A percentile compares a stretch with the other conserved stretches of the same genome.
Evolutionary conservation across 768 basidiomycete species (phyloP).

Genomic region (Tricholoma matsutake): DNA sequence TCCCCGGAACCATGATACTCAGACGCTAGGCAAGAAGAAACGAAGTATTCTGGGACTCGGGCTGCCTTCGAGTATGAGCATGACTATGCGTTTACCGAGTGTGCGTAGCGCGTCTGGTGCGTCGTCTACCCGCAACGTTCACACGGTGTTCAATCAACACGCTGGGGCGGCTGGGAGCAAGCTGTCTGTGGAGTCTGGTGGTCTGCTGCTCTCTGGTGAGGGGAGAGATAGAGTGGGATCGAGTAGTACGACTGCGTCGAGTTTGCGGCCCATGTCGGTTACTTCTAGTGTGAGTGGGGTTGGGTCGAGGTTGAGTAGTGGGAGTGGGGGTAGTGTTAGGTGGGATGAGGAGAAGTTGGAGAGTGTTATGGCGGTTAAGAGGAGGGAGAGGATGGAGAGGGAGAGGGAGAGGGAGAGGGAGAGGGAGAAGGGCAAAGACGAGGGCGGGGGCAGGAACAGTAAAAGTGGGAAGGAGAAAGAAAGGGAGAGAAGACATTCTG

Average conservation of each 20-base stretch:
- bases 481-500: slow-evolving; percentile 34
- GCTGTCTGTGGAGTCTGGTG: slow-evolving; percentile 35
- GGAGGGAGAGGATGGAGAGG: slow-evolving; percentile 36
- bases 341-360: slow-evolving; percentile 50
- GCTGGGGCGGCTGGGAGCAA: slow-evolving; percentile 19
- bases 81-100: slow-evolving; percentile 39
- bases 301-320: slow-evolving; percentile 28
- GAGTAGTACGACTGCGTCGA: slow-evolving; percentile 28
- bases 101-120: slow-evolving; percentile 38
- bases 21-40: slow-evolving; percentile 54
- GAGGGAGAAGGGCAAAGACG: slow-evolving; percentile 19
- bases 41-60: slow-evolving; percentile 61
- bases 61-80: slow-evolving; percentile 48
- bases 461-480: slow-evolving; percentile 27
- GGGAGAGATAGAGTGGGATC: slow-evolving; percentile 36
- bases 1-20: slow-evolving; percentile 19
- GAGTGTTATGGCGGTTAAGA: slow-evolving; percentile 41
- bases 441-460: slow-evolving; percentile 22
- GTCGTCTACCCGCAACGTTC: slow-evolving; percentile 20
- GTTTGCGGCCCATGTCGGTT: slow-evolving; percentile 43
- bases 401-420: slow-evolving; percentile 29
- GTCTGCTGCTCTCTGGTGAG: slow-evolving; percentile 1
- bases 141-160: not conserved
- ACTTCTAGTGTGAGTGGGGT: slow-evolving; percentile 24
- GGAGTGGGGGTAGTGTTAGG: slow-evolving; percentile 46